Conservation (phyloP, 495 filamentous ascomycete genomes). For the Hapsidospora chrysogenum region DNA sequence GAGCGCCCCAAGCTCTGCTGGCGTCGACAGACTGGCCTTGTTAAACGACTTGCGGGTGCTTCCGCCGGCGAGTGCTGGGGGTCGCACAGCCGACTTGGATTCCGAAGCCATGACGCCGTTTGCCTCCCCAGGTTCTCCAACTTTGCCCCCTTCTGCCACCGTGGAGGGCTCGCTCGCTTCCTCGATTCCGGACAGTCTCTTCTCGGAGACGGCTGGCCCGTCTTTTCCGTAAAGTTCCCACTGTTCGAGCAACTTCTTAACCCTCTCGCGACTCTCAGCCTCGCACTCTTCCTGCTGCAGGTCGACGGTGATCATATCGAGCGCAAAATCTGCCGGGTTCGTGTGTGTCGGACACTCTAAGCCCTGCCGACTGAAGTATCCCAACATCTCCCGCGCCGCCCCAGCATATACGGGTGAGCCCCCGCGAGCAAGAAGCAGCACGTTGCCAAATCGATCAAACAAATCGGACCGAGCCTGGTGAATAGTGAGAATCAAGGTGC, state of each 20-base stretch:
- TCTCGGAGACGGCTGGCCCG: background rate
- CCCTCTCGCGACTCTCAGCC: constrained; percentile 37
- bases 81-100: background rate
- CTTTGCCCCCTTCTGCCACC: background rate
- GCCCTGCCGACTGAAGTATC: constrained; percentile 41
- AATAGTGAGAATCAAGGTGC: constrained; percentile 56
- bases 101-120: background rate
- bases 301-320: constrained; percentile 61
- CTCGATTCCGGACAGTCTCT: background rate
- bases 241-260: constrained; percentile 36
- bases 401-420: constrained; percentile 52
- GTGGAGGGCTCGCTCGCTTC: background rate
- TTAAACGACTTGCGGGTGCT: constrained; percentile 6
- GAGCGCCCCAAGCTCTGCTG: constrained; percentile 51
- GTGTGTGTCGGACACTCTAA: constrained; percentile 46
- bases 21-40: constrained; percentile 34
- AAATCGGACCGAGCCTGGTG: constrained; percentile 61
- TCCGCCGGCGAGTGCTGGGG: background rate
- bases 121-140: background rate
- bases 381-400: constrained; percentile 42
- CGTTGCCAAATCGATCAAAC: constrained; percentile 50
- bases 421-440: constrained; percentile 53
- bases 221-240: constrained; percentile 20
- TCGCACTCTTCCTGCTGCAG: constrained; percentile 45
- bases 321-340: constrained; percentile 60